Conservation (phyloP, 306 rosid species). For the Amphicarpaea edgeworthii region DNA sequence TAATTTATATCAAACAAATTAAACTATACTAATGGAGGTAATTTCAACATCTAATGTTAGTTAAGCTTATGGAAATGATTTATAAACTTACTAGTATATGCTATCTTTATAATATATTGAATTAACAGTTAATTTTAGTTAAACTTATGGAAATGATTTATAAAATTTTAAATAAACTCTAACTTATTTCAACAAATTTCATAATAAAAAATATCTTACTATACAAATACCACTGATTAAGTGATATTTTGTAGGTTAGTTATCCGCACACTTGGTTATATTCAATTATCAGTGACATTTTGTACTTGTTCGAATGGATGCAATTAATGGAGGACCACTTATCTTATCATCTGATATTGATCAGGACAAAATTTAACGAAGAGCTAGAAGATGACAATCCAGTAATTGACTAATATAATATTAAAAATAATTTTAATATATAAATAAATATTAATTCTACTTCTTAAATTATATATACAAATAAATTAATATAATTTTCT, state of each 20-base stretch:
- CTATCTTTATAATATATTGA: neutral
- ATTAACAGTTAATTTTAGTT: neutral
- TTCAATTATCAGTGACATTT: neutral
- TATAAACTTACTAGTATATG: no score
- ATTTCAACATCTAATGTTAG: no score
- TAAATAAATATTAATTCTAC: no score
- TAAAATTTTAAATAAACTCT: neutral
- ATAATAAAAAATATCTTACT: neutral
- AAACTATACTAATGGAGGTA: no score
- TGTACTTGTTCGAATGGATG: neutral
- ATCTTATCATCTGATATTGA: neutral
- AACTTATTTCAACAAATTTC: neutral
- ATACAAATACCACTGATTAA: no score
- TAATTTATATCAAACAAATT: no score
- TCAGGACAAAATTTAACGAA: neutral
- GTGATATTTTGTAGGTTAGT: neutral
- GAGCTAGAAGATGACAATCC: neutral
- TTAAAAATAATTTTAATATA: no score
- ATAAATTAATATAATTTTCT: neutral
- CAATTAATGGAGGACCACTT: neutral
- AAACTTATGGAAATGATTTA: neutral
- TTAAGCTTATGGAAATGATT: no score
- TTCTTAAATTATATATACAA: no score
- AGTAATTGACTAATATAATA: neutral
- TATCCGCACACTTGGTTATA: neutral